Percentiles rank a stretch among this genome's conserved stretches.
phyloP scores from a whole-genome alignment of 1,139 yeast species.

The Blastobotrys petasosporus region DNA sequence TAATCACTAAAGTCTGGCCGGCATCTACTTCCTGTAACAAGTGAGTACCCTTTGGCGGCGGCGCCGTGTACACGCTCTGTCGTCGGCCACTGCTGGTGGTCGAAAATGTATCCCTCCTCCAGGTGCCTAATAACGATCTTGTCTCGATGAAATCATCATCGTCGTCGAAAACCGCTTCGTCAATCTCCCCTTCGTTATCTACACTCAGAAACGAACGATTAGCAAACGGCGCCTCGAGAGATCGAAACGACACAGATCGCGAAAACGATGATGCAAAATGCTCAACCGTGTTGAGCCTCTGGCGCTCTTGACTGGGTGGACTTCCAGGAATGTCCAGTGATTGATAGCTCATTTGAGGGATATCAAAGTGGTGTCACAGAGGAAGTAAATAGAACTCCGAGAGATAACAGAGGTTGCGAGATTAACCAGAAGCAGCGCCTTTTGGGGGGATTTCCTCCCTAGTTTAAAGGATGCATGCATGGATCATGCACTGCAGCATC shows the following conservation, averaged over 20 bases:
- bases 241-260: slow-evolving; percentile 67
- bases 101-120: slow-evolving; percentile 8
- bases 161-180: slow-evolving; percentile 22
- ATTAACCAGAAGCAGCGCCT: background rate
- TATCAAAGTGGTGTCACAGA: background rate
- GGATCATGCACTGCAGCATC: background rate
- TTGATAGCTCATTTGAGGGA: slow-evolving; percentile 8
- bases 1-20: slow-evolving; percentile 31
- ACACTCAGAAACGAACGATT: slow-evolving; percentile 43
- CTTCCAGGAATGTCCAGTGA: slow-evolving; percentile 7
- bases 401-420: too few relatives aligned
- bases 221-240: slow-evolving; percentile 44
- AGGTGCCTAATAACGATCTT: slow-evolving; percentile 5
- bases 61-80: slow-evolving; percentile 15
- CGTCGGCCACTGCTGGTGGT: slow-evolving; percentile 5
- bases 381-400: too few relatives aligned
- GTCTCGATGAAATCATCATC: slow-evolving; percentile 11
- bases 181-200: slow-evolving; percentile 23
- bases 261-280: slow-evolving; percentile 74
- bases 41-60: slow-evolving; percentile 21
- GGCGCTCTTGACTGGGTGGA: background rate
- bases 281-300: slow-evolving; percentile 51
- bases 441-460: too few relatives aligned
- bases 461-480: background rate
- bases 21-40: slow-evolving; percentile 26